A percentile compares a stretch with the other conserved stretches of the same genome.
phyloP scores from a whole-genome alignment of 2,329 filamentous ascomycete species.

The Mariannaea elegans region DNA sequence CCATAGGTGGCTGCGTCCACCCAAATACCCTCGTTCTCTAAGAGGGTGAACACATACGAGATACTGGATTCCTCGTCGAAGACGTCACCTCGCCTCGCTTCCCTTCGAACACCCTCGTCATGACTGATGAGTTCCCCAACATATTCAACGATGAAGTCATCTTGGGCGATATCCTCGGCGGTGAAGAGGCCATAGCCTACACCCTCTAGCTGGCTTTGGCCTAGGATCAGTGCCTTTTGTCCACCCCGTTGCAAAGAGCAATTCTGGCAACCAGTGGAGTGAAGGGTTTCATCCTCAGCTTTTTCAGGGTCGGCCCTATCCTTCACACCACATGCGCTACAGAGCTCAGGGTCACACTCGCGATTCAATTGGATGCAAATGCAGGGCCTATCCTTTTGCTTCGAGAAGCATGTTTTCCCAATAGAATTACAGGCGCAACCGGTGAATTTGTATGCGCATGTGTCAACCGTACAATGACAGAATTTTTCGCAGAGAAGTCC shows the following conservation, averaged over 20 bases:
- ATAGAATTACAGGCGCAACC: constrained; percentile 70
- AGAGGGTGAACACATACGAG: constrained; percentile 70
- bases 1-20: constrained; percentile 81
- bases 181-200: constrained; percentile 81
- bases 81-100: constrained; percentile 66
- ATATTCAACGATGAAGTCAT: constrained; percentile 84
- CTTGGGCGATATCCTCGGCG: constrained; percentile 70
- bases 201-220: constrained; percentile 72
- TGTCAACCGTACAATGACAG: constrained; percentile 69
- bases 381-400: constrained; percentile 68
- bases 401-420: constrained; percentile 67
- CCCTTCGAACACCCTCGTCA: constrained; percentile 74
- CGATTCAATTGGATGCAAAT: constrained; percentile 77
- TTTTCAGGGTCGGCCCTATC: constrained; percentile 76
- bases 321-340: constrained; percentile 73
- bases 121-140: constrained; percentile 79
- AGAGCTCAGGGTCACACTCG: constrained; percentile 83
- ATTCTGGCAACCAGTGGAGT: constrained; percentile 73
- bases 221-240: constrained; percentile 72
- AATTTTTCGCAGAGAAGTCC: constrained; percentile 76
- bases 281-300: constrained; percentile 64
- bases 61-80: constrained; percentile 69
- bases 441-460: constrained; percentile 70
- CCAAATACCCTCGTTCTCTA: constrained; percentile 69
- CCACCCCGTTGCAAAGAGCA: constrained; percentile 74